These are phyloP conservation scores for Salix caprea DNA, from an alignment of 345 rosid genomes.

Conservation along the genomic window DNA sequence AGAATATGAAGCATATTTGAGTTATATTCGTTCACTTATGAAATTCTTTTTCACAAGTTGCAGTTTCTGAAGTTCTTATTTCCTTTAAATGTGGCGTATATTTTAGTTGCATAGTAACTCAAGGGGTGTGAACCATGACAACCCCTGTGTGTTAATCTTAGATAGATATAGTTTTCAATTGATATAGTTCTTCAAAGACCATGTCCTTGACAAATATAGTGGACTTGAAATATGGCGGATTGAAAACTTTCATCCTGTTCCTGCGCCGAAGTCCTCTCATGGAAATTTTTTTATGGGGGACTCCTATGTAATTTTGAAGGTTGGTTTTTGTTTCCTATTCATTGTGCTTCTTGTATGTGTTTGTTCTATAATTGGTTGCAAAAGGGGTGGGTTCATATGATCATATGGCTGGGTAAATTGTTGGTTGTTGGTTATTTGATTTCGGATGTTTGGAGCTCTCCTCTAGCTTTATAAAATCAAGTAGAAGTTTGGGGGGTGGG, in stretches of 20 bases:
- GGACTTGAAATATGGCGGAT: slow-evolving; percentile 97
- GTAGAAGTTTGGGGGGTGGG: too few relatives aligned
- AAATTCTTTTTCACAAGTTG: neutral
- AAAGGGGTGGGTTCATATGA: neutral
- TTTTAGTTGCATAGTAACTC: too few relatives aligned
- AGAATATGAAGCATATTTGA: slow-evolving; percentile 11
- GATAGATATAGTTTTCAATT: neutral
- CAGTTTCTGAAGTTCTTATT: neutral
- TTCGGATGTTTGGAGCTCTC: neutral
- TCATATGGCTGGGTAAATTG: neutral
- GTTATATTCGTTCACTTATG: neutral
- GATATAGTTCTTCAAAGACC: neutral
- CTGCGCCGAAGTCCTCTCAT: slow-evolving; percentile 55
- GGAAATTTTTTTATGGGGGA: slow-evolving; percentile 96
- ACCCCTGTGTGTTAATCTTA: neutral
- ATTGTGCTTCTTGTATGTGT: neutral
- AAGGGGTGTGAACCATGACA: neutral
- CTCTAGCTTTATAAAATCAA: neutral
- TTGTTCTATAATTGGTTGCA: neutral
- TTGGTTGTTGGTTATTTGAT: neutral
- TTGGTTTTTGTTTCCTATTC: slow-evolving; percentile 21
- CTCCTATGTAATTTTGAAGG: slow-evolving; percentile 90
- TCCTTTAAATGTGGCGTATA: neutral
- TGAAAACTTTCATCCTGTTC: slow-evolving; percentile 77
- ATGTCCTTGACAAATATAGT: slow-evolving; percentile 28